These are phyloP conservation scores for Tuber melanosporum DNA, from an alignment of 495 filamentous ascomycete genomes.

Conservation along the genomic window DNA sequence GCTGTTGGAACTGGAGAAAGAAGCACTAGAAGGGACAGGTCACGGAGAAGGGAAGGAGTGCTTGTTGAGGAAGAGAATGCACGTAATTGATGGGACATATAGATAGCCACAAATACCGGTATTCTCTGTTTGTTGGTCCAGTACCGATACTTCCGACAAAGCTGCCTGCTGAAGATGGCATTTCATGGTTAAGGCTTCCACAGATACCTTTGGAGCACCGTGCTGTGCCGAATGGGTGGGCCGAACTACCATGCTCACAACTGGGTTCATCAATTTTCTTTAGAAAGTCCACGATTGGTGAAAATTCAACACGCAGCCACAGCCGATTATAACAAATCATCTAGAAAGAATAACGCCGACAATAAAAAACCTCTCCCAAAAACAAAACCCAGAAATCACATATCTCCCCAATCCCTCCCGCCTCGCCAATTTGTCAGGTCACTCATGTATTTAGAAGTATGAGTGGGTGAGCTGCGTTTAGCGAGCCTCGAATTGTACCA, in stretches of 20 bases:
- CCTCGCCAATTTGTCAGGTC: neutral
- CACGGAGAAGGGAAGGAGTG: slow-evolving; percentile 14
- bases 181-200: neutral
- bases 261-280: neutral
- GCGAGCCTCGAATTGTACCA: slow-evolving; percentile 98
- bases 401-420: neutral
- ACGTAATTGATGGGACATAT: slow-evolving; percentile 1
- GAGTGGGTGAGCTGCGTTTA: slow-evolving; percentile 42
- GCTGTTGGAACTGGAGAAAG: slow-evolving; percentile 18
- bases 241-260: neutral
- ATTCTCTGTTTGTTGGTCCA: neutral
- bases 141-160: neutral
- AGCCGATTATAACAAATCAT: neutral
- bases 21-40: slow-evolving; percentile 12
- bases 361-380: neutral
- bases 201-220: neutral
- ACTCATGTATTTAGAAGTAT: neutral
- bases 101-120: neutral
- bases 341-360: neutral
- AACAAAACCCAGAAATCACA: neutral
- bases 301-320: neutral
- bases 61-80: neutral
- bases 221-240: neutral
- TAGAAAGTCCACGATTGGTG: neutral
- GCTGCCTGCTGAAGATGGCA: neutral